Base-by-base conservation (phyloP, 2,329 filamentous ascomycete genomes). In the Macrophomina pseudophaseolina region DNA sequence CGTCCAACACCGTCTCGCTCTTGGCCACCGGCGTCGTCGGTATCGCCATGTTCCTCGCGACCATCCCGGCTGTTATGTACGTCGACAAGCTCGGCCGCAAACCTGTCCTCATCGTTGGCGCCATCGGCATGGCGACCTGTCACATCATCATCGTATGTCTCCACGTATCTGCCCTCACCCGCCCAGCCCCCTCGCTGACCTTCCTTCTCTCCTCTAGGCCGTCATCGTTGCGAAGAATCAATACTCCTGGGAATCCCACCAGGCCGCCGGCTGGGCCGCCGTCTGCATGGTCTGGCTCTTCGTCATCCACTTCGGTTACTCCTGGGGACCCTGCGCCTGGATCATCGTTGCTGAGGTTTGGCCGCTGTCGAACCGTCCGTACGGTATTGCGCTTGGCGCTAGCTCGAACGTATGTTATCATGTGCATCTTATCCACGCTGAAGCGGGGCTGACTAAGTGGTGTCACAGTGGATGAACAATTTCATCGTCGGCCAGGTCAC, bases 281-380 rank as follows among this genome's bases (percentile, higher is more conserved):
- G 89, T 86, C 5, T 82, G 76, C 63, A 90, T 91, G 86, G 87
- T 91, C 8, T 93, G 90, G 90, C 82, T 93, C 0, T 93, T 91
- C 70, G 87, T 91, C 33, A 81, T 91, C 35, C 86, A 91, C 76
- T 93, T 93, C 72, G 91, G 89, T 35, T 92, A 91, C 74, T 88
- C 85, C 0, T 93, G 90, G 90, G 89, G 90, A 0, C 90, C 90
- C 2, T 90, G 87, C 71, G 86, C 88, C 0, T 93, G 91, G 91
- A 91, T 92, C 68, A 83, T 93, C 65, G 85, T 92, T 1, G 86
- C 89, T 2, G 91, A 93, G 77, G 87, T 93, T 49, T 93, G 89
- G 88, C 91, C 90, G 0, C 78, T 92, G 5, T 88, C 86, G 67
- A 88, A 87, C 9, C 85, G 90, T 2, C 86, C 91, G 0, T 91